Evolutionary conservation across 148 eudicot genomes (phyloP).

Genomic region (Linanthus parryae): DNA sequence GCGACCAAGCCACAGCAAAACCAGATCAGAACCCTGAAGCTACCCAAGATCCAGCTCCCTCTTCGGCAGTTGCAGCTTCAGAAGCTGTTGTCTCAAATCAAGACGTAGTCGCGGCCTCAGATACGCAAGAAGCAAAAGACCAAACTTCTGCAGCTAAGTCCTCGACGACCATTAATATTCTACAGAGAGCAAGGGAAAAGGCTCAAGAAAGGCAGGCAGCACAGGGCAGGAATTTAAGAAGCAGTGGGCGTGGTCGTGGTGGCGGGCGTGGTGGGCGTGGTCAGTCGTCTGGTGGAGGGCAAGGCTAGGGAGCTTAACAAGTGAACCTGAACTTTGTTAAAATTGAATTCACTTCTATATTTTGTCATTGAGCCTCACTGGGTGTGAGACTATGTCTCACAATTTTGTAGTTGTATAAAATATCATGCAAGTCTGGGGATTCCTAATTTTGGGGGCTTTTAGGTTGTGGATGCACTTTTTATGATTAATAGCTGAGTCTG

Average conservation of each 20-base stretch:
- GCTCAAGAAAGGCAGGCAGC: constrained; percentile 36
- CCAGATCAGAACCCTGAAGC: constrained; percentile 33
- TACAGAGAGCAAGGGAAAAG: constrained; percentile 53
- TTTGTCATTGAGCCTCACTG: too few species aligned
- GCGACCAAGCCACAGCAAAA: constrained; percentile 43
- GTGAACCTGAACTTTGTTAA: too few species aligned
- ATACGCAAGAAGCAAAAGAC: constrained; percentile 23
- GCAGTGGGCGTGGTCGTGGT: constrained; percentile 44
- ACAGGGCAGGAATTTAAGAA: constrained; percentile 30
- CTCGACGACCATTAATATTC: constrained; percentile 51
- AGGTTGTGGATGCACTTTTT: too few species aligned
- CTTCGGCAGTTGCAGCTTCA: constrained; percentile 11
- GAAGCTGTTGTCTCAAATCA: constrained; percentile 34
- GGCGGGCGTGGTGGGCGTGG: constrained; percentile 49
- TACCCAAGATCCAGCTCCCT: background rate
- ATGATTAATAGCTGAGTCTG: too few species aligned
- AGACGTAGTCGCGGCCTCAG: constrained; percentile 23
- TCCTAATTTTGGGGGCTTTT: too few species aligned
- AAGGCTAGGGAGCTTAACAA: constrained; percentile 3
- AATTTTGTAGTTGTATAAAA: too few species aligned
- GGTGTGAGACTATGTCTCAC: too few species aligned
- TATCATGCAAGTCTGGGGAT: too few species aligned
- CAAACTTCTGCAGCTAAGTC: constrained; percentile 27
- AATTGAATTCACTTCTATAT: too few species aligned
- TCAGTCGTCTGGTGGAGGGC: constrained; percentile 28